A percentile compares a stretch with the other conserved stretches of the same genome.
phyloP scores from a whole-genome alignment of 495 filamentous ascomycete species.

The Xylaria palmicola region DNA sequence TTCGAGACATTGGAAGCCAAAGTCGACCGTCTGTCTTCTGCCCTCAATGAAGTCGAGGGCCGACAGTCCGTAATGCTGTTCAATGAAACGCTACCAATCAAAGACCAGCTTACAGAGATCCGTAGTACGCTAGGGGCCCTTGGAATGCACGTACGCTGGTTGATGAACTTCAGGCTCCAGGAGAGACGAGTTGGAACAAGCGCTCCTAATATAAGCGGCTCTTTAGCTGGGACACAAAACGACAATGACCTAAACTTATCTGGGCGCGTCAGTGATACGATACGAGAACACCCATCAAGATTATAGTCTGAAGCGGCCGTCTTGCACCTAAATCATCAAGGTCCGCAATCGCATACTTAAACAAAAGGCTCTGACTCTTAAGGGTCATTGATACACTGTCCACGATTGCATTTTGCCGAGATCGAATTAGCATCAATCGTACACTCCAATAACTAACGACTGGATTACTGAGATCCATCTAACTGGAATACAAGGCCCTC shows the following conservation, averaged over 20 bases:
- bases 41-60: slow-evolving; percentile 45
- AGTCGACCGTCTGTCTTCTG: slow-evolving; percentile 44
- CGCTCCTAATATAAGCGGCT: slow-evolving; percentile 8
- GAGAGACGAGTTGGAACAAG: slow-evolving; percentile 31
- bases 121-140: slow-evolving; percentile 50
- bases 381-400: too few relatives aligned
- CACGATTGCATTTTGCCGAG: too few relatives aligned
- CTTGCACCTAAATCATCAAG: neutral
- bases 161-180: slow-evolving; percentile 48
- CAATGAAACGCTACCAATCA: slow-evolving; percentile 50
- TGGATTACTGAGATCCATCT: too few relatives aligned
- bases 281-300: slow-evolving; percentile 30
- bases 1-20: slow-evolving; percentile 49
- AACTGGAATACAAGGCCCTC: too few relatives aligned
- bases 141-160: slow-evolving; percentile 56
- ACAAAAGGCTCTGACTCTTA: too few relatives aligned
- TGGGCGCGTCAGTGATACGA: slow-evolving; percentile 21
- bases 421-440: too few relatives aligned
- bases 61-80: slow-evolving; percentile 48
- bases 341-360: too few relatives aligned
- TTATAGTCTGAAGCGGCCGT: slow-evolving; percentile 14
- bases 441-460: too few relatives aligned
- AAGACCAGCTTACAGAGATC: slow-evolving; percentile 54
- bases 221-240: slow-evolving; percentile 18
- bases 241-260: slow-evolving; percentile 14